Base-by-base conservation (phyloP, 208 protist genomes). In the Tritrichomonas foetus region DNA sequence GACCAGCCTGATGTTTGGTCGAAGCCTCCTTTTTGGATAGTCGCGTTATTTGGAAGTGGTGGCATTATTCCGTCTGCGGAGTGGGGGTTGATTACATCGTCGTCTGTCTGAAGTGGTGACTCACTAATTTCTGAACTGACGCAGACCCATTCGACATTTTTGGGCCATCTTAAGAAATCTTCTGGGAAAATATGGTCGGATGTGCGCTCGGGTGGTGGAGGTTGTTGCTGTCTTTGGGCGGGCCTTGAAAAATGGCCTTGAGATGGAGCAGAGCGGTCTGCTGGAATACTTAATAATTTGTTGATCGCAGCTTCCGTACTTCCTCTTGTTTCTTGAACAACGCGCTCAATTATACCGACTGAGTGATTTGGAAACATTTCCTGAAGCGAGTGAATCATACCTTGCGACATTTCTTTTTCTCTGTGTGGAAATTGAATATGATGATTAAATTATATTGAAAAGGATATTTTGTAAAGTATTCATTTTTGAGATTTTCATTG, bases 301-400 rank as follows among this genome's bases (percentile, higher is more conserved):
- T 69, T 69, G n/a, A 69, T n/a, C n/a, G 64, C 64, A 69, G 64
- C 11, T n/a, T 69, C 64, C 8, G 27, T n/a, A 33, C 8, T n/a
- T 33, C 64, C 64, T 33, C 25, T 8, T 16, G 22, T 33, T 69
- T 69, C 64, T 69, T n/a, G 11, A 25, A 69, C 22, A n/a, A 69
- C 64, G 3, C 64, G 11, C 64, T n/a, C 3, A 69, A 69, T 69
- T 69, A 25, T 69, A 33, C n/a, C 64, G n/a, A 3, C 20, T 33
- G 64, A 69, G 64, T 69, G 64, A n/a, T 69, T 69, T 11, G 64
- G 64, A n/a, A 69, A 69, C 64, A 69, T 69, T 69, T 69, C 64
- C n/a, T 69, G 64, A 11, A 69, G 25, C 3, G 64, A 69, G 8
- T n/a, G 64, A 69, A 69, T 61, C 53, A 61, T 61, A 61, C 5